phyloP scores from a whole-genome alignment of 2,329 filamentous ascomycete genomes.

The Volutella citrinella region DNA sequence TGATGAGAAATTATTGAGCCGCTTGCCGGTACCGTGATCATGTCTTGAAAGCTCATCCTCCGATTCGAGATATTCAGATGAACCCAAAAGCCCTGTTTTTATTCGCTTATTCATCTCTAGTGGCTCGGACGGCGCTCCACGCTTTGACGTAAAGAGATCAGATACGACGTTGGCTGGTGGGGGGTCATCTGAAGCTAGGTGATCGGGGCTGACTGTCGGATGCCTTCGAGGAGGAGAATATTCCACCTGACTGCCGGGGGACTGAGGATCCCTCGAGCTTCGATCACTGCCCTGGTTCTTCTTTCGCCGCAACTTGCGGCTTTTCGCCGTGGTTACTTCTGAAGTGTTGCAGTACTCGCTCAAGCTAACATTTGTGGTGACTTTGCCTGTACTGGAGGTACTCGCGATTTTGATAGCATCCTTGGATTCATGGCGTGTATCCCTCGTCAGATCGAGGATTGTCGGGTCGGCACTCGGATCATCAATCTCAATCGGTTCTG shows the following conservation, averaged over 20 bases:
- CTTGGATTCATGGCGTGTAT: conserved; percentile 12
- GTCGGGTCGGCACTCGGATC: too few relatives aligned
- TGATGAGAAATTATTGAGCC: conserved; percentile 12
- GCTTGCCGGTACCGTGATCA: conserved; percentile 6
- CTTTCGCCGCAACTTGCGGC: too few relatives aligned
- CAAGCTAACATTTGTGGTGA: conserved; percentile 8
- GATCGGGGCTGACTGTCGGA: conserved; percentile 21
- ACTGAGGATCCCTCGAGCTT: neutral
- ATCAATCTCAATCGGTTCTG: too few relatives aligned
- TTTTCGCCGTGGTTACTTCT: too few relatives aligned
- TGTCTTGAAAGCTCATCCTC: conserved; percentile 29
- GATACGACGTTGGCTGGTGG: conserved; percentile 21
- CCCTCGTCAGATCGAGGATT: conserved; percentile 15
- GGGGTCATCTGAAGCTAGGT: conserved; percentile 14
- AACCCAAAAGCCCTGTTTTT: too few relatives aligned
- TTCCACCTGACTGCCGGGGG: too few relatives aligned
- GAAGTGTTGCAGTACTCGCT: conserved; percentile 21
- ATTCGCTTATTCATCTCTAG: too few relatives aligned
- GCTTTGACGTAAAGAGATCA: too few relatives aligned
- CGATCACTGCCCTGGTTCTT: too few relatives aligned
- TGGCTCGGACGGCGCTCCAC: too few relatives aligned
- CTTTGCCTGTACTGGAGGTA: conserved; percentile 11
- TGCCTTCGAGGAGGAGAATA: too few relatives aligned
- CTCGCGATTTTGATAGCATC: conserved; percentile 18
- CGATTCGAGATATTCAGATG: too few relatives aligned